phyloP scores from a whole-genome alignment of 2,329 filamentous ascomycete species.

The Fusarium sp. region DNA sequence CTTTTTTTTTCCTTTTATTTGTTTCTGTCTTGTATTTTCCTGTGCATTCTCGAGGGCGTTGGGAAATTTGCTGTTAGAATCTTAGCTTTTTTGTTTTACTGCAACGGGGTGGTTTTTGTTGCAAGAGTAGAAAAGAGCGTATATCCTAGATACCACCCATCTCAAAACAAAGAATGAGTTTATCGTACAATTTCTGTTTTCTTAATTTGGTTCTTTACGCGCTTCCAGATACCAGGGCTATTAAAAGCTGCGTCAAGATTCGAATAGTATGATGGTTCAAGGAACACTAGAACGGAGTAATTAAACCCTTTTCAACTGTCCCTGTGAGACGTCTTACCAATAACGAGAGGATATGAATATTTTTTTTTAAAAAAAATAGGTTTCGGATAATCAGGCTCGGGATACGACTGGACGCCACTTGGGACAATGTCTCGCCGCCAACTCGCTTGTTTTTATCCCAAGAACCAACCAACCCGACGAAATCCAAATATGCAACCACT shows the following conservation, averaged over 20 bases:
- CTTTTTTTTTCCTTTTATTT: slow-evolving; percentile 11
- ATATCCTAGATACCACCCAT: slow-evolving; percentile 38
- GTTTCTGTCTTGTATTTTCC: slow-evolving; percentile 4
- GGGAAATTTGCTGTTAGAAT: slow-evolving; percentile 22
- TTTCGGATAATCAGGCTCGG: slow-evolving; percentile 20
- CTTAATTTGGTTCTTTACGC: neutral
- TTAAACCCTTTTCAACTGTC: neutral
- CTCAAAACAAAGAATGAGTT: slow-evolving; percentile 11
- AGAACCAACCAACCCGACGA: no score
- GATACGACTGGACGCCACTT: slow-evolving; percentile 41
- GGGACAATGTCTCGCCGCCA: slow-evolving; percentile 35
- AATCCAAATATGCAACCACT: slow-evolving; percentile 21
- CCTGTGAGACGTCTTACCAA: slow-evolving; percentile 17
- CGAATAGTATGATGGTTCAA: slow-evolving; percentile 4
- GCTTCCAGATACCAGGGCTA: slow-evolving; percentile 29
- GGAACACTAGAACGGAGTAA: neutral
- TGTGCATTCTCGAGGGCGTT: slow-evolving; percentile 37
- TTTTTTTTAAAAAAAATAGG: slow-evolving; percentile 22
- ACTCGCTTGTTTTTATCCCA: slow-evolving; percentile 17
- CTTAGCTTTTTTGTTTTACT: slow-evolving; percentile 19
- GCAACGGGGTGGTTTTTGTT: slow-evolving; percentile 24
- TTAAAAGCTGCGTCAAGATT: neutral
- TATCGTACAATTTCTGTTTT: neutral
- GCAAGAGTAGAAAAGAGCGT: slow-evolving; percentile 17
- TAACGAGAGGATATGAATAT: slow-evolving; percentile 35